Base-by-base conservation (phyloP, 1,284 basidiomycete genomes). In the Tylopilus sp. region DNA sequence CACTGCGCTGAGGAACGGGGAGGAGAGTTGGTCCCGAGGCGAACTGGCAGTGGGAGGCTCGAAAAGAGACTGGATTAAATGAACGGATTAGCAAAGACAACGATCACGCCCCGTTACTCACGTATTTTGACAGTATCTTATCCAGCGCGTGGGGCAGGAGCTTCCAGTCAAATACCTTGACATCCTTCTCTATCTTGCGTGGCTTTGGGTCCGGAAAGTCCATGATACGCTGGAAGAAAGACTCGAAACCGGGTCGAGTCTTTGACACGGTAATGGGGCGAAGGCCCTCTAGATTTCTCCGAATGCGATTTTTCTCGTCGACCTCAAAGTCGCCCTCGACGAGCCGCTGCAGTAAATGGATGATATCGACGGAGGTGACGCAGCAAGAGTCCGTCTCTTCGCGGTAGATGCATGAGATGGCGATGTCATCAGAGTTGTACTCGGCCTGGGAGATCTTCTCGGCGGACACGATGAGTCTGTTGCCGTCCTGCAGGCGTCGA, bases 151-250 rank as follows among this genome's bases (percentile, higher is more conserved):
- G 79, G 6, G 78, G 79, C 11, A 98, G 76, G 42, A 84, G 74
- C 38, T 78, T 79, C 95, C 95, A 98, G n/a, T 87, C 84, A 64
- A 98, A 98, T 2, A 97, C 93, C 71, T 98, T 98, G 65, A 98
- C 80, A 62, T 97, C 93, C 76, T 98, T 97, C 68, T 97, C 95
- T 54, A 98, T 98, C 67, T 96, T 95, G 45, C 96, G 78, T 6
- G 95, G 95, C 67, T 92, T 94, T 3, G 95, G 95, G 48, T 89
- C 83, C 0, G 92, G 90, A 63, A 97, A 96, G 49, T 89, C 84
- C 95, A 98, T 97, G 71, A 98, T 94, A 56, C 84, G 79, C 69
- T 90, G 86, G 76, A 97, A 98, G 71, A 97, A 93, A 21, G 78
- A 76, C 60, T 92, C 89, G 54, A 81, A 86, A 6, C 86, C 87